Percentiles rank a stretch among this genome's conserved stretches.
phyloP scores from a whole-genome alignment of 192 early-diverging fungal species.

The Coemansia sp. region DNA sequence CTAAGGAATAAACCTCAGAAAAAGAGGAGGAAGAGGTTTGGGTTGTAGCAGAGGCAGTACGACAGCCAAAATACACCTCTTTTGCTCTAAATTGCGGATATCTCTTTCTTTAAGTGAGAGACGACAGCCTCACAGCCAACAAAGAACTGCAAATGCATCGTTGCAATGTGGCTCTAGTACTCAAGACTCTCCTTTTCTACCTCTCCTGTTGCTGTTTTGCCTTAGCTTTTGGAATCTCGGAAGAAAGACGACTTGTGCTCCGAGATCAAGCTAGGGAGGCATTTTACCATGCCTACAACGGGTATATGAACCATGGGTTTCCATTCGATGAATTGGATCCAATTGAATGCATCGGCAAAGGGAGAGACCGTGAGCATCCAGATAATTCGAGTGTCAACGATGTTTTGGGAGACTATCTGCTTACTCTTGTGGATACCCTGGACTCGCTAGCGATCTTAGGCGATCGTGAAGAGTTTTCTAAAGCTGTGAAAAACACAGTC shows the following conservation, averaged over 20 bases:
- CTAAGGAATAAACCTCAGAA: not conserved
- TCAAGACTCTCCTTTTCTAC: not conserved
- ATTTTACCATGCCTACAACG: slow-evolving; percentile 78
- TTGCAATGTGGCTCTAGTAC: not conserved
- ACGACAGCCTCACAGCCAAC: not conserved
- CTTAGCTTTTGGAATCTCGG: slow-evolving; percentile 35
- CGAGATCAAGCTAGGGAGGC: slow-evolving; percentile 40
- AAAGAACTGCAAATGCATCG: not conserved
- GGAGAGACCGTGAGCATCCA: slow-evolving; percentile 66
- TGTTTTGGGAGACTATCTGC: slow-evolving; percentile 90
- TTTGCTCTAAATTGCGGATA: too few relatives aligned
- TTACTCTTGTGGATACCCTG: slow-evolving; percentile 92
- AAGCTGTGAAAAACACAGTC: slow-evolving; percentile 64
- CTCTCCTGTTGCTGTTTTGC: not conserved
- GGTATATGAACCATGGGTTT: slow-evolving; percentile 83
- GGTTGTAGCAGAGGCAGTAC: too few relatives aligned
- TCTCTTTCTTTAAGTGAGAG: not conserved
- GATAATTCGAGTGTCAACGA: slow-evolving; percentile 69
- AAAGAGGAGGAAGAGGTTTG: not conserved
- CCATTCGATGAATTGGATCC: slow-evolving; percentile 94
- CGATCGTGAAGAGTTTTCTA: slow-evolving; percentile 64
- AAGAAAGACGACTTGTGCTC: slow-evolving; percentile 31
- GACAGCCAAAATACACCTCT: too few relatives aligned
- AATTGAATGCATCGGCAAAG: slow-evolving; percentile 74
- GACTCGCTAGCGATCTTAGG: slow-evolving; percentile 83